Conservation (phyloP, 75 land plant genomes). For the Ceratopteris richardii region DNA sequence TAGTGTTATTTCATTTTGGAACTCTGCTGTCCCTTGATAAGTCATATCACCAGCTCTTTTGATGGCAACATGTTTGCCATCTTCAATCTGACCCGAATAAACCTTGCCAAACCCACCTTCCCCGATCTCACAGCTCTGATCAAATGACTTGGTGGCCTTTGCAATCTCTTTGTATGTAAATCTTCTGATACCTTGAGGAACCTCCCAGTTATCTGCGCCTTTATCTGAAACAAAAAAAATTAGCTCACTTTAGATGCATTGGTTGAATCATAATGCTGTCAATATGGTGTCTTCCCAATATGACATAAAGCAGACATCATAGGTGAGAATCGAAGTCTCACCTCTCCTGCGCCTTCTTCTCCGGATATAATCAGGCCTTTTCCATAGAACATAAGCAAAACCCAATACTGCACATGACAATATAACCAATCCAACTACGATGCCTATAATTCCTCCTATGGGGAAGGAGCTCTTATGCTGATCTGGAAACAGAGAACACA, state of each 20-base stretch:
- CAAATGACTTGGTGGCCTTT: slow-evolving; percentile 59
- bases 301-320: too few species aligned
- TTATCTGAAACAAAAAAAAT: neutral
- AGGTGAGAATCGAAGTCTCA: too few species aligned
- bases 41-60: slow-evolving; percentile 66
- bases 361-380: neutral
- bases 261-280: too few species aligned
- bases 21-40: slow-evolving; percentile 72
- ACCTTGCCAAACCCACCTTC: slow-evolving; percentile 92
- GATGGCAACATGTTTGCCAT: slow-evolving; percentile 63
- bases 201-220: slow-evolving; percentile 3
- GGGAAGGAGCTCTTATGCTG: too few species aligned
- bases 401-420: neutral
- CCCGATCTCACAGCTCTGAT: slow-evolving; percentile 45
- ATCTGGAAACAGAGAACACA: too few species aligned
- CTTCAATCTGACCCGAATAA: slow-evolving; percentile 49
- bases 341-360: neutral
- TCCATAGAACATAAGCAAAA: neutral
- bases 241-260: neutral
- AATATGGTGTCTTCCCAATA: too few species aligned
- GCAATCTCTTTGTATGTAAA: slow-evolving; percentile 61
- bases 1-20: slow-evolving; percentile 71
- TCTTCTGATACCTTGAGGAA: slow-evolving; percentile 37
- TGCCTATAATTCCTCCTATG: slow-evolving; percentile 1
- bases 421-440: neutral